Percentiles rank a stretch among this genome's conserved stretches.
Conservation (phyloP, 345 rosid genomes). For the Abelmoschus esculentus region DNA sequence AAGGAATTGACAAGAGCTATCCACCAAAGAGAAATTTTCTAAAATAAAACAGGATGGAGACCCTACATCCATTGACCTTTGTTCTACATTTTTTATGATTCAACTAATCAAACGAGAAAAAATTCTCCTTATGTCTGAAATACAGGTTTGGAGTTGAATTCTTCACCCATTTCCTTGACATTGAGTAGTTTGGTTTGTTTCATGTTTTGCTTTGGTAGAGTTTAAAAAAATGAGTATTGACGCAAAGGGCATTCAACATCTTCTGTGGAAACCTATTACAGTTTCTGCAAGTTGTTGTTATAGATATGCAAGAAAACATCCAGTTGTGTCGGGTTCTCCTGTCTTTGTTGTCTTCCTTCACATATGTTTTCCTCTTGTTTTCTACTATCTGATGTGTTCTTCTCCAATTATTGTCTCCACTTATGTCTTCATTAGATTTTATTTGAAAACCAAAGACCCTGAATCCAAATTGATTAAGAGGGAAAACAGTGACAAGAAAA, state of each 20-base stretch:
- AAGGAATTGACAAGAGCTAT: slow-evolving; percentile 25
- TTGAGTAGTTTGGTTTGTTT: neutral
- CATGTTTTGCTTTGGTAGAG: neutral
- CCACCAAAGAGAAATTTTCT: slow-evolving; percentile 23
- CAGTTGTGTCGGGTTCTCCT: slow-evolving; percentile 34
- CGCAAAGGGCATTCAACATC: slow-evolving; percentile 32
- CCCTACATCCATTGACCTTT: slow-evolving; percentile 9
- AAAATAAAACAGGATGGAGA: neutral
- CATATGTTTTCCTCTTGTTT: slow-evolving; percentile 43
- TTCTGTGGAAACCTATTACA: slow-evolving; percentile 32
- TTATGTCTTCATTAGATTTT: slow-evolving; percentile 20
- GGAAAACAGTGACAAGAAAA: slow-evolving; percentile 5
- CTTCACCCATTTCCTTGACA: neutral
- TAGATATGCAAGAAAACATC: slow-evolving; percentile 32
- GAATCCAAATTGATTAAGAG: slow-evolving; percentile 10
- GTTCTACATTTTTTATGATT: slow-evolving; percentile 1
- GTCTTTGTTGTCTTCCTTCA: slow-evolving; percentile 33
- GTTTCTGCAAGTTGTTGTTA: slow-evolving; percentile 24
- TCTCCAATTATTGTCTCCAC: slow-evolving; percentile 37
- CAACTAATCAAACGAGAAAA: neutral
- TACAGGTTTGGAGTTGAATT: neutral
- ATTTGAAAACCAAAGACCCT: slow-evolving; percentile 10
- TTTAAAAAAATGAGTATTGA: slow-evolving; percentile 38
- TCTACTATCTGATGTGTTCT: slow-evolving; percentile 43
- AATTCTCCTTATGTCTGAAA: neutral